Conservation (phyloP, 2,329 filamentous ascomycete species). For the Fusarium fracticaudum region DNA sequence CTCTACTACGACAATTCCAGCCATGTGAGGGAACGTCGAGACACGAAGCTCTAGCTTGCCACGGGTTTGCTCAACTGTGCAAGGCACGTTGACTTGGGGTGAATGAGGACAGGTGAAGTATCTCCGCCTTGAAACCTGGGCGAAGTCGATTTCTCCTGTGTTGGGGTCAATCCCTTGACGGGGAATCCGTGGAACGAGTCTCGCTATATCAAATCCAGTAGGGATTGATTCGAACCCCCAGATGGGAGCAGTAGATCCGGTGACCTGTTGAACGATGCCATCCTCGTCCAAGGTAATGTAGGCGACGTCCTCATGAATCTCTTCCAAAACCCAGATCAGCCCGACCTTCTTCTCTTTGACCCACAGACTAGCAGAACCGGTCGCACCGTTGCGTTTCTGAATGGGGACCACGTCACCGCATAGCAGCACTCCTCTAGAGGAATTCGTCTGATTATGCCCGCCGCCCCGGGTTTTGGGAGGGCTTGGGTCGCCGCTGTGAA, state of each 20-base stretch:
- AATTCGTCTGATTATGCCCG: conserved; percentile 74
- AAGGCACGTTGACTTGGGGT: conserved; percentile 82
- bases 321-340: conserved; percentile 96
- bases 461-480: conserved; percentile 64
- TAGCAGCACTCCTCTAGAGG: conserved; percentile 87
- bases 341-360: conserved; percentile 97
- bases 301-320: conserved; percentile 94
- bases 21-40: conserved; percentile 96
- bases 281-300: conserved; percentile 80
- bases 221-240: conserved; percentile 79
- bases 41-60: conserved; percentile 79
- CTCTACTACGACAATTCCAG: conserved; percentile 93
- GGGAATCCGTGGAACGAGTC: conserved; percentile 84
- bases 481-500: conserved; percentile 65
- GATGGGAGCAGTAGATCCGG: conserved; percentile 83
- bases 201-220: conserved; percentile 77
- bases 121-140: conserved; percentile 74
- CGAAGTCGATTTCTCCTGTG: conserved; percentile 80
- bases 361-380: conserved; percentile 94
- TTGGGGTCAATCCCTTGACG: conserved; percentile 76
- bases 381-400: conserved; percentile 91
- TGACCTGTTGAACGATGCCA: conserved; percentile 74
- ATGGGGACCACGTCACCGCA: conserved; percentile 99
- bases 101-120: conserved; percentile 88
- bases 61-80: conserved; percentile 78